Evolutionary conservation across 1,139 yeast genomes (phyloP), one percentile per base, ranked within the genome.

Genomic region (Magnusiomyces tetraspermus): DNA sequence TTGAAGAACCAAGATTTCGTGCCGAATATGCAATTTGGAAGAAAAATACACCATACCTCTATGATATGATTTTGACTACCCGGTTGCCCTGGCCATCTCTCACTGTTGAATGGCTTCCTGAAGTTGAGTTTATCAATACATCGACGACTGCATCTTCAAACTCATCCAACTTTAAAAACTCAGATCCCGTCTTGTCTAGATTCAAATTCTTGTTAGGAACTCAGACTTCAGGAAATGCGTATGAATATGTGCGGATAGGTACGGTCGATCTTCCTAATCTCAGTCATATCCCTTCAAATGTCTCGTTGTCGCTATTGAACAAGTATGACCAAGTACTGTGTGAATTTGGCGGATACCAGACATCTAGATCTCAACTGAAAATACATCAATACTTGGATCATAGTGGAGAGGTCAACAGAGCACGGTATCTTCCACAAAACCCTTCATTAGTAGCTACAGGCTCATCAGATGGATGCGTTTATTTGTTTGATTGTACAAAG

Each of bases 21-120:
- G 53, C 53, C 2, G 95, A 87, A 68, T 86, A 80, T 73, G 87
- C 87, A 66, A 84, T 87, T 53, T 90, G 97, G 97, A 90, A 89
- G 67, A 89, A 89, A 65, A 82, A 95, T 2, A 85, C 89, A 6
- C 96, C 96, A 15, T 76, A 88, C 59, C 72, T 89, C 51, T 90
- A 90, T 69, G 88, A 87, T 67, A 73, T 86, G 58, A 77, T 86
- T 60, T 78, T 86, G 59, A 77, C 94, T 41, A 74, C 78, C 59
- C 81, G 87, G 17, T 70, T 80, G 49, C 78, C 79, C 42, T 76
- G 76, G 70, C 88, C 89, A 3, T 64, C 74, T 2, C 57, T 70
- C 44, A 67, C 65, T 65, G 74, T 54, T 19, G 67, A 70, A 55
- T 71, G 74, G 74, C 67, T 71, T 56, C 76, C 61, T 57, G 77